phyloP scores from a whole-genome alignment of 495 filamentous ascomycete genomes.

The Podospora comata region DNA sequence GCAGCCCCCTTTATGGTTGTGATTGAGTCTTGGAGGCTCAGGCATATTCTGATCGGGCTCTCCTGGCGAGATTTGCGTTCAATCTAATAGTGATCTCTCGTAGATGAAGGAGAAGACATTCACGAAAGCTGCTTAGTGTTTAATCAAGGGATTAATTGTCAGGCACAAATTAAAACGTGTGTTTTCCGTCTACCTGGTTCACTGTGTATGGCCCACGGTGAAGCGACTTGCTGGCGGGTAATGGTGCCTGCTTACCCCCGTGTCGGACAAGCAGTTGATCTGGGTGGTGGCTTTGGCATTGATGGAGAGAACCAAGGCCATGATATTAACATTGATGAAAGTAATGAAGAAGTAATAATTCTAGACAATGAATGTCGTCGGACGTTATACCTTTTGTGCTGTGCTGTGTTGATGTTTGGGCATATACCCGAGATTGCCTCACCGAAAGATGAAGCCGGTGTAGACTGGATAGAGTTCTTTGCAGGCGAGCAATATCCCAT shows the following conservation, averaged over 20 bases:
- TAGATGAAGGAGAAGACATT: conserved; percentile 26
- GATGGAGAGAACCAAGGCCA: background rate
- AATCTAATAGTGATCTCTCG: conserved; percentile 19
- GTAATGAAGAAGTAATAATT: background rate
- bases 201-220: conserved; percentile 2
- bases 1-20: conserved; percentile 21
- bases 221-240: conserved; percentile 7
- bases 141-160: conserved; percentile 23
- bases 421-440: background rate
- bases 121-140: conserved; percentile 11
- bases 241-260: conserved; percentile 8
- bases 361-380: background rate
- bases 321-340: background rate
- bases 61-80: conserved; percentile 12
- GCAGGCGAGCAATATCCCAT: background rate
- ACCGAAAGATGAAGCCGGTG: background rate
- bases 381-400: background rate
- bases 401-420: background rate
- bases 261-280: background rate
- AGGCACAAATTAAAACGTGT: conserved; percentile 20
- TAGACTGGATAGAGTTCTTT: background rate
- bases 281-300: background rate
- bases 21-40: background rate
- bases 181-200: conserved; percentile 13
- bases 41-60: background rate